Conservation (phyloP, 495 filamentous ascomycete genomes). For the Xylaria grammica region DNA sequence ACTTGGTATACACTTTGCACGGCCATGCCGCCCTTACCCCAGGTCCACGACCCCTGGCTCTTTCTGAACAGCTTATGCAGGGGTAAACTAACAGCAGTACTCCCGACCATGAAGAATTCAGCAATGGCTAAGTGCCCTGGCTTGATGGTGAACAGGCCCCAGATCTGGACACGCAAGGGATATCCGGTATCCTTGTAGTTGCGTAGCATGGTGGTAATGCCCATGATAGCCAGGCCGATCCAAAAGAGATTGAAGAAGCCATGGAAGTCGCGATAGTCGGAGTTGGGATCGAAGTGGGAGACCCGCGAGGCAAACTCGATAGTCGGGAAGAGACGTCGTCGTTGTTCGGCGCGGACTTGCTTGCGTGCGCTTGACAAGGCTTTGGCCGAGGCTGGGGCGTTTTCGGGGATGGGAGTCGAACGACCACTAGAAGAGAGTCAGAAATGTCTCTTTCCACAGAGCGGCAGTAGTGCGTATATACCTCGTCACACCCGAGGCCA, state of each 20-base stretch:
- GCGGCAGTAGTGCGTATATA: constrained; percentile 23
- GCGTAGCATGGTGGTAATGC: constrained; percentile 85
- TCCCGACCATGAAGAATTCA: constrained; percentile 83
- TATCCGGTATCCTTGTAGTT: constrained; percentile 95
- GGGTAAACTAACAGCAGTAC: constrained; percentile 72
- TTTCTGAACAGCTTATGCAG: constrained; percentile 70
- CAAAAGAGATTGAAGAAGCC: constrained; percentile 98
- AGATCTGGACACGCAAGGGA: constrained; percentile 81
- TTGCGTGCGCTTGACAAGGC: constrained; percentile 84
- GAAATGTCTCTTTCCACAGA: neutral
- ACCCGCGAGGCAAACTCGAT: constrained; percentile 92
- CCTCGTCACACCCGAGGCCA: constrained; percentile 46
- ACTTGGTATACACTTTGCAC: constrained; percentile 83
- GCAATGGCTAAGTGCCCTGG: constrained; percentile 84
- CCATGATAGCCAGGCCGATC: constrained; percentile 96
- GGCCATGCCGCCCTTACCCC: constrained; percentile 75
- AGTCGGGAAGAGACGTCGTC: constrained; percentile 90
- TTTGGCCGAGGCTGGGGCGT: constrained; percentile 88
- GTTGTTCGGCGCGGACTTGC: constrained; percentile 80
- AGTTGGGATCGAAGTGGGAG: constrained; percentile 92
- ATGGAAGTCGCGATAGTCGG: constrained; percentile 91
- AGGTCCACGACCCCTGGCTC: constrained; percentile 65
- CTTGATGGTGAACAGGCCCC: constrained; percentile 84
- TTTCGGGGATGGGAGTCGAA: constrained; percentile 86
- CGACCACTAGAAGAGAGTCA: constrained; percentile 64